Evolutionary conservation across 768 basidiomycete genomes (phyloP).

Genomic region (Crucibulum laeve): DNA sequence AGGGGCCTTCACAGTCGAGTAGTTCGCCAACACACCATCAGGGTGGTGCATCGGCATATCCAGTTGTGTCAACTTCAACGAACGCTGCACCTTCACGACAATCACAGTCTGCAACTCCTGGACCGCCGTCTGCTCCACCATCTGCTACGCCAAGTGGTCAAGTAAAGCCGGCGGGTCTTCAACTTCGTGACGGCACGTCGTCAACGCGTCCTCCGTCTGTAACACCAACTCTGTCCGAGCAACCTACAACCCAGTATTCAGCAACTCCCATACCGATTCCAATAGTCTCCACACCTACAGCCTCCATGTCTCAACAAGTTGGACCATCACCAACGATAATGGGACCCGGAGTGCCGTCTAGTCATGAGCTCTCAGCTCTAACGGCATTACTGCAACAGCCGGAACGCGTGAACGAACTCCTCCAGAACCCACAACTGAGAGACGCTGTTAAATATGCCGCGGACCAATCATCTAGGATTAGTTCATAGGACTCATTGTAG

Average conservation of each 20-base stretch:
- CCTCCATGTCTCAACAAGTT: too few species aligned
- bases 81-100: background rate
- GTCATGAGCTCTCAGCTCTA: background rate
- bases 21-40: background rate
- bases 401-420: background rate
- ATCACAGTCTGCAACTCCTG: background rate
- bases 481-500: too few species aligned
- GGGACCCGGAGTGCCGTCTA: background rate
- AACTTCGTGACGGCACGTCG: background rate
- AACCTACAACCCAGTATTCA: too few species aligned
- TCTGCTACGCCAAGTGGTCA: background rate
- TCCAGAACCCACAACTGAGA: background rate
- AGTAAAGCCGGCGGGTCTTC: background rate
- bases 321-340: too few species aligned
- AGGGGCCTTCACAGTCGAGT: constrained; percentile 15
- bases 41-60: background rate
- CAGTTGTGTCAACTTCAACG: constrained; percentile 2
- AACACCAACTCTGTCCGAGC: constrained; percentile 3
- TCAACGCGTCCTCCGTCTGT: constrained; percentile 1
- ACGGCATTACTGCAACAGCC: background rate
- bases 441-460: background rate
- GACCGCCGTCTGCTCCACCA: background rate
- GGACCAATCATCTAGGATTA: background rate
- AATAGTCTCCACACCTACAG: too few species aligned
- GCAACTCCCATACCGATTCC: too few species aligned